phyloP scores from a whole-genome alignment of 768 basidiomycete species.

The Hygrocybe punicea region DNA sequence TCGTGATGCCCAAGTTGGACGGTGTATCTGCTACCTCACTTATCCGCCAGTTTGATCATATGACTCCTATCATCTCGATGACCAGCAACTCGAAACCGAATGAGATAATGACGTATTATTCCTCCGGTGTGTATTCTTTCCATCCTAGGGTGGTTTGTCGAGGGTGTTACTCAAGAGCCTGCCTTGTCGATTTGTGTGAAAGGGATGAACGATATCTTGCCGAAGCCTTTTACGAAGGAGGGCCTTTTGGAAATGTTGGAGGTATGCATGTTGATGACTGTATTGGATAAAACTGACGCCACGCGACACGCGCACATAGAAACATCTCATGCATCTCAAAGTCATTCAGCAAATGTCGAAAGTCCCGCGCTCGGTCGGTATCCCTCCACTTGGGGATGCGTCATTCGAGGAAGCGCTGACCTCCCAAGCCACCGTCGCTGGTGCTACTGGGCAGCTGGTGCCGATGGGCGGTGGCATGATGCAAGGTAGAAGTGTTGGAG shows the following conservation, averaged over 20 bases:
- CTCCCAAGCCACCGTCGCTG: conserved; percentile 31
- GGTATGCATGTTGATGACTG: conserved; percentile 37
- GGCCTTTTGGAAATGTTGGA: conserved; percentile 90
- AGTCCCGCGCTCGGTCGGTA: conserved; percentile 62
- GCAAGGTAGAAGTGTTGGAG: conserved; percentile 15
- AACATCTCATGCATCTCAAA: conserved; percentile 85
- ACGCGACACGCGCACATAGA: conserved; percentile 40
- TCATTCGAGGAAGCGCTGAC: conserved; percentile 55
- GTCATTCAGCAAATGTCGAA: conserved; percentile 75
- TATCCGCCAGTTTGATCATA: conserved; percentile 91
- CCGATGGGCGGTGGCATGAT: conserved; percentile 16
- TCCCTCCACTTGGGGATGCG: conserved; percentile 56
- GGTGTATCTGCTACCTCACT: conserved; percentile 88
- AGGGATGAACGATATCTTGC: conserved; percentile 96
- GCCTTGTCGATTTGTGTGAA: conserved; percentile 2
- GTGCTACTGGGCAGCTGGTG: conserved; percentile 10
- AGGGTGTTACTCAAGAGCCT: background rate
- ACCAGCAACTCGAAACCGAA: conserved; percentile 91
- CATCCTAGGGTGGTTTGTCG: background rate
- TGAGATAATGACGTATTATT: conserved; percentile 89
- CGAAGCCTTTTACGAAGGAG: conserved; percentile 97
- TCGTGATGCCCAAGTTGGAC: conserved; percentile 89
- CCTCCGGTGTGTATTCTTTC: conserved; percentile 48
- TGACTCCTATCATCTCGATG: conserved; percentile 98
- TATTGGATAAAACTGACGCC: background rate